A percentile compares a stretch with the other conserved stretches of the same genome.
Conservation (phyloP, 1,284 basidiomycete species). For the Boletus hoseneyae region DNA sequence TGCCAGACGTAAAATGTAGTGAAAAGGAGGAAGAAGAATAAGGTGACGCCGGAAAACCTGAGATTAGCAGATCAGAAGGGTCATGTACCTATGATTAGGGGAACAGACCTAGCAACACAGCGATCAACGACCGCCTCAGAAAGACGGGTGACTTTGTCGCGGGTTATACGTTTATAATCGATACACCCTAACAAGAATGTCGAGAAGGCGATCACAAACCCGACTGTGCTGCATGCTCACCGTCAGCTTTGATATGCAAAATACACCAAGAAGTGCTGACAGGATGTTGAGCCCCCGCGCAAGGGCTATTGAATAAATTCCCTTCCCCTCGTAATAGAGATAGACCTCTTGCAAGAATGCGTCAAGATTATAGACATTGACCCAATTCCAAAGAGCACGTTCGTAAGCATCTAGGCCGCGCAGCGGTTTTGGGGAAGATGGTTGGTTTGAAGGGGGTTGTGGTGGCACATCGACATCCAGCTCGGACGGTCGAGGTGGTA, state of each 20-base stretch:
- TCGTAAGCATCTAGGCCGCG: conserved; percentile 81
- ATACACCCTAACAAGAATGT: conserved; percentile 95
- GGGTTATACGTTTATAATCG: conserved; percentile 80
- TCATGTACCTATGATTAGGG: neutral
- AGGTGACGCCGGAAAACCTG: conserved; percentile 80
- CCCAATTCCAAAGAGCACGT: conserved; percentile 96
- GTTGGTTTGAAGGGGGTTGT: conserved; percentile 20
- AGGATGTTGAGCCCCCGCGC: conserved; percentile 86
- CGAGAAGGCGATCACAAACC: conserved; percentile 96
- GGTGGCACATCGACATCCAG: conserved; percentile 40
- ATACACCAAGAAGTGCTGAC: conserved; percentile 51
- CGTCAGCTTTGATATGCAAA: conserved; percentile 23
- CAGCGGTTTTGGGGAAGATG: conserved; percentile 47
- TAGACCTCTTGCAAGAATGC: conserved; percentile 95
- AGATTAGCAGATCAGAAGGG: conserved; percentile 7
- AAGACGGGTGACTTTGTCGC: conserved; percentile 60
- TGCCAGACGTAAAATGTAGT: conserved; percentile 79
- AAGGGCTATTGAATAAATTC: conserved; percentile 91
- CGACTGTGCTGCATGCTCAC: conserved; percentile 71
- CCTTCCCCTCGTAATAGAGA: conserved; percentile 93
- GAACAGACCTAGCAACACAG: conserved; percentile 75
- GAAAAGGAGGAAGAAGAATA: conserved; percentile 82
- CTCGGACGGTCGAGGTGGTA: conserved; percentile 69
- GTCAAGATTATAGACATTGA: conserved; percentile 96
- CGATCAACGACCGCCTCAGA: conserved; percentile 77